A percentile compares a stretch with the other conserved stretches of the same genome.
These are phyloP conservation scores for Triangularia verruculosa DNA, from an alignment of 2,329 filamentous ascomycete species.

Conservation along the genomic window DNA sequence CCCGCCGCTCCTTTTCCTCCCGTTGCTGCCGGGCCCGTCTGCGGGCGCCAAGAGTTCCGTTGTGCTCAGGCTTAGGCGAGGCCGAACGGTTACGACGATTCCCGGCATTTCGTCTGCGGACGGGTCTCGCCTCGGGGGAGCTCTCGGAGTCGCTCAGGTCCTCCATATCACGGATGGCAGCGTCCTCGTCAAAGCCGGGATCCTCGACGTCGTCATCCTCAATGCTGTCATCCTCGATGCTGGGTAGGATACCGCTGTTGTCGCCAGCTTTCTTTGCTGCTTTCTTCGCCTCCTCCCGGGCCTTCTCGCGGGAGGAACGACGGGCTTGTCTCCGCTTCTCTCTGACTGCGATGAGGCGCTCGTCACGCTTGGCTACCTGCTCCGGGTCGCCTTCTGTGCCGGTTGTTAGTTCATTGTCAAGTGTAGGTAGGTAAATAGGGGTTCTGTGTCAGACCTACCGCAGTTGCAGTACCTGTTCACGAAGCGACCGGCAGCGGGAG, in stretches of 20 bases:
- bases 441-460: slow-evolving; percentile 4
- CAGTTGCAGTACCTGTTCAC: slow-evolving; percentile 1
- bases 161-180: neutral
- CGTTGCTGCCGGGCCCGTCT: neutral
- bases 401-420: neutral
- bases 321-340: neutral
- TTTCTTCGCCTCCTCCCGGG: neutral
- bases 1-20: neutral
- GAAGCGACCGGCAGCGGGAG: slow-evolving; percentile 21
- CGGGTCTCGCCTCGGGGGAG: no score
- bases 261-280: neutral
- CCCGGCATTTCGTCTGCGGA: no score
- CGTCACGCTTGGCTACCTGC: neutral
- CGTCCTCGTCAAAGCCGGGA: neutral
- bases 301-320: no score
- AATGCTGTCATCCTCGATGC: neutral
- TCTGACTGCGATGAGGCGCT: neutral
- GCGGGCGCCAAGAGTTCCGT: neutral
- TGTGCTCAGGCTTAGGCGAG: neutral
- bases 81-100: no score
- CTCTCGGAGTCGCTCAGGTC: neutral
- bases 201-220: neutral
- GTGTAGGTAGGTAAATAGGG: neutral
- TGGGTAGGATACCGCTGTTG: neutral
- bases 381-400: neutral